Percentiles rank a stretch among this genome's conserved stretches.
Evolutionary conservation across 768 basidiomycete species (phyloP).

Genomic region (Bullera alba): DNA sequence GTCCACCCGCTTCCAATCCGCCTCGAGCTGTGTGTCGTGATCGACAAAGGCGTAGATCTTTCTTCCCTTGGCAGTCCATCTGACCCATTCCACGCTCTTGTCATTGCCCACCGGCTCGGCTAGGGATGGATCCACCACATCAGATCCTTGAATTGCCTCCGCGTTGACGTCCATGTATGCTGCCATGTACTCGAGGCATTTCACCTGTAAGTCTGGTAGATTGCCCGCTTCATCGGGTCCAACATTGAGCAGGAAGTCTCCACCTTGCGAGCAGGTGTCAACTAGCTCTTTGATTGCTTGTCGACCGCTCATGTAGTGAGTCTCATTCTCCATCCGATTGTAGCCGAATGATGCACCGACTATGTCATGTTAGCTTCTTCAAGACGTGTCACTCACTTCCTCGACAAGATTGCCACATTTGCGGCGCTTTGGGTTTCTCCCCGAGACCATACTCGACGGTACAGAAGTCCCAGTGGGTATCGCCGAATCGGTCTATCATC

Average conservation of each 20-base stretch:
- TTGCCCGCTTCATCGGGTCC: neutral
- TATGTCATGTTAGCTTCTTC: too few relatives aligned
- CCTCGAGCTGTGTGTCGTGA: neutral
- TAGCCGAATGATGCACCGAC: neutral
- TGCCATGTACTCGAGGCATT: neutral
- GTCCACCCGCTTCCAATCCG: neutral
- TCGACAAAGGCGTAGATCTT: neutral
- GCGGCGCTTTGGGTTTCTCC: neutral
- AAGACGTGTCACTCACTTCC: slow-evolving; percentile 1
- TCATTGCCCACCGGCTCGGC: neutral
- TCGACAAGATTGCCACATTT: neutral
- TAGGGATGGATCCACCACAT: neutral
- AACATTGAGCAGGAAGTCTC: neutral
- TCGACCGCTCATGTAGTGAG: neutral
- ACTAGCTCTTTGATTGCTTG: neutral
- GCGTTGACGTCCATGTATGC: neutral
- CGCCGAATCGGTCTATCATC: neutral
- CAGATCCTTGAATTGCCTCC: neutral
- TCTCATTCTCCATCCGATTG: neutral
- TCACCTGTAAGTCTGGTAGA: neutral
- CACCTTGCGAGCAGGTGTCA: neutral
- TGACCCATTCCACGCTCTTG: neutral
- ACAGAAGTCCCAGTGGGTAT: neutral
- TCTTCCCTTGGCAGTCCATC: neutral
- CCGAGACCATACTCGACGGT: neutral